Evolutionary conservation across 441 rosid species (phyloP).

Genomic region (Dalechampia spathulata): DNA sequence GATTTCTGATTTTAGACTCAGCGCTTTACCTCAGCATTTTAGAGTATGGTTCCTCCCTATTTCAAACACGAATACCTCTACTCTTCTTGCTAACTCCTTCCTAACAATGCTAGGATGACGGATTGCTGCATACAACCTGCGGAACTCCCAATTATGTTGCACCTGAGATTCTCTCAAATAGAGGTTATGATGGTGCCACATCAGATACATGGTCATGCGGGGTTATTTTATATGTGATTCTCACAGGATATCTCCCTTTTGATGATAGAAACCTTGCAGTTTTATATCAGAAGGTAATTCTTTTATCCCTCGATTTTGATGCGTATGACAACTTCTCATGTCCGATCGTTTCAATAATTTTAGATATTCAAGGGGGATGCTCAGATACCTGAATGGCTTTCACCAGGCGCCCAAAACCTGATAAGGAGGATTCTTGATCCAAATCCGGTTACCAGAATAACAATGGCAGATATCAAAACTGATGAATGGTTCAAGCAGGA

Average conservation of each 20-base stretch:
- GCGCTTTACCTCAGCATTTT: conserved; percentile 89
- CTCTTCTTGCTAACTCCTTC: not conserved
- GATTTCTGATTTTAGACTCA: conserved; percentile 93
- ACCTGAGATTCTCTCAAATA: conserved; percentile 77
- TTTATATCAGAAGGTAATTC: conserved; percentile 77
- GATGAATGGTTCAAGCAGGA: conserved; percentile 77
- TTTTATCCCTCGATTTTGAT: not conserved
- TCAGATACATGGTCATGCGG: conserved; percentile 97
- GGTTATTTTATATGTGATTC: conserved; percentile 76
- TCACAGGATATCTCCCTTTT: conserved; percentile 80
- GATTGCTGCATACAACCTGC: conserved; percentile 89
- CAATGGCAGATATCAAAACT: conserved; percentile 55
- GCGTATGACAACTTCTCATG: not conserved
- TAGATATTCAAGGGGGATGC: conserved; percentile 92
- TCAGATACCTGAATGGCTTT: conserved; percentile 76
- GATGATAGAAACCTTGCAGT: conserved; percentile 91
- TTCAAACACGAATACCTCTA: not conserved
- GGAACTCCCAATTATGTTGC: conserved; percentile 97
- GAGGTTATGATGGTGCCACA: conserved; percentile 91
- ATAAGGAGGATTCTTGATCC: conserved; percentile 84
- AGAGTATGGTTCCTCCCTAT: conserved; percentile 40
- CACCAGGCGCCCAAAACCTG: conserved; percentile 70
- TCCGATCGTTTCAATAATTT: conserved; percentile 3
- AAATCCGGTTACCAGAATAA: conserved; percentile 64
- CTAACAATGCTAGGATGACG: conserved; percentile 50